These are phyloP conservation scores for Rhinocladiella similis DNA, from an alignment of 2,329 filamentous ascomycete species.

Conservation along the genomic window DNA sequence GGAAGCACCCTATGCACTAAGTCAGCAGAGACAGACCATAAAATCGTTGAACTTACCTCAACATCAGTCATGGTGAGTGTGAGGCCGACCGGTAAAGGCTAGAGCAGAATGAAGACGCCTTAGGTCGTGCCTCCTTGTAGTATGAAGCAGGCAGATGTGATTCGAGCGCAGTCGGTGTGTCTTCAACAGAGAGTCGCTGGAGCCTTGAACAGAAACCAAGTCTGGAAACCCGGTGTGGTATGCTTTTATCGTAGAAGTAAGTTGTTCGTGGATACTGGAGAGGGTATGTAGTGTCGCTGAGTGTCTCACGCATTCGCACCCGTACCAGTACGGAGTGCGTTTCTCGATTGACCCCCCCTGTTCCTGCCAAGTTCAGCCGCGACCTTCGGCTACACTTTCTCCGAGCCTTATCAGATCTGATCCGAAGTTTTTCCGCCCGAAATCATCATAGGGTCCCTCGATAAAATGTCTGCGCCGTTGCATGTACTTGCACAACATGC, in stretches of 20 bases:
- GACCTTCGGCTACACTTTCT: background rate
- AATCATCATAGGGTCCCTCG: background rate
- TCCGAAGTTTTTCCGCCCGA: background rate
- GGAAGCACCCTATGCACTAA: conserved; percentile 69
- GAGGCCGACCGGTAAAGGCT: background rate
- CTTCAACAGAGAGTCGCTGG: no score
- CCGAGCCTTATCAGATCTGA: background rate
- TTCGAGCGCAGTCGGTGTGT: no score
- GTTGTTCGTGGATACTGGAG: no score
- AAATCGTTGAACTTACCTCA: conserved; percentile 37
- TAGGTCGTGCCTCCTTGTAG: background rate
- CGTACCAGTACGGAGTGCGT: no score
- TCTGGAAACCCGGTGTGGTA: no score
- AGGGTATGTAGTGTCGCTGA: no score
- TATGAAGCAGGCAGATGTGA: no score
- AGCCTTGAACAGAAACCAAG: no score
- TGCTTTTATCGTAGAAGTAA: no score
- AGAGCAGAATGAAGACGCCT: background rate
- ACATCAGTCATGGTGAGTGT: conserved; percentile 41
- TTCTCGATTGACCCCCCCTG: background rate
- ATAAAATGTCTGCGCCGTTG: background rate
- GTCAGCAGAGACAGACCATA: background rate
- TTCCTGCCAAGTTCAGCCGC: background rate
- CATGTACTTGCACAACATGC: no score
- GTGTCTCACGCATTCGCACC: no score